A percentile compares a stretch with the other conserved stretches of the same genome.
phyloP scores from a whole-genome alignment of 2,329 filamentous ascomycete genomes.

The Colletotrichum sp. region DNA sequence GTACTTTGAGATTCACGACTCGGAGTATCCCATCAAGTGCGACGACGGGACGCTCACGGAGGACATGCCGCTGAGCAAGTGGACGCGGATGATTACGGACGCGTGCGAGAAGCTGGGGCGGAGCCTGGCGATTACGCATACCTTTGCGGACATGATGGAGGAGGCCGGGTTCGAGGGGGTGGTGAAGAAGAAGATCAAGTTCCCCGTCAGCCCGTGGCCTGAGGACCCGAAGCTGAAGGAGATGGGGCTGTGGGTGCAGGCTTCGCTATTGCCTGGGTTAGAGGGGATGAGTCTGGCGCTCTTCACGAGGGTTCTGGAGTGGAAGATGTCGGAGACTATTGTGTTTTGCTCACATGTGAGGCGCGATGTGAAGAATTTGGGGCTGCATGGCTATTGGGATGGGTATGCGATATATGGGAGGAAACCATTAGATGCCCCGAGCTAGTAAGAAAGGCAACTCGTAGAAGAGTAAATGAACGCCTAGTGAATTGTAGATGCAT shows the following conservation, averaged over 20 bases:
- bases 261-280: conserved; percentile 26
- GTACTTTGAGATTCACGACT: conserved; percentile 48
- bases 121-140: conserved; percentile 17
- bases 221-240: conserved; percentile 45
- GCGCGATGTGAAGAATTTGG: conserved; percentile 26
- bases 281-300: conserved; percentile 26
- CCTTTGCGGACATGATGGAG: conserved; percentile 21
- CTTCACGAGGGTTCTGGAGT: conserved; percentile 27
- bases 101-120: conserved; percentile 2
- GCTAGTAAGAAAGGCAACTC: neutral
- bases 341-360: conserved; percentile 28
- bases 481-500: neutral
- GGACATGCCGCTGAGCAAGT: conserved; percentile 23
- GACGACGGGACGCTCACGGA: conserved; percentile 31
- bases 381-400: conserved; percentile 31
- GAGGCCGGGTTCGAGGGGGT: conserved; percentile 35
- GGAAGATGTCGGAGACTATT: conserved; percentile 26
- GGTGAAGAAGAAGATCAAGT: conserved; percentile 28
- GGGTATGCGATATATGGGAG: conserved; percentile 10
- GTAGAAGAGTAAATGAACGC: neutral
- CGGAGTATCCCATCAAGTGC: conserved; percentile 29
- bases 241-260: conserved; percentile 29
- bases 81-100: conserved; percentile 50
- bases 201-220: conserved; percentile 47
- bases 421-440: neutral